Base-by-base conservation (phyloP, 257 asterid genomes). In the Nicotiana tabacum region DNA sequence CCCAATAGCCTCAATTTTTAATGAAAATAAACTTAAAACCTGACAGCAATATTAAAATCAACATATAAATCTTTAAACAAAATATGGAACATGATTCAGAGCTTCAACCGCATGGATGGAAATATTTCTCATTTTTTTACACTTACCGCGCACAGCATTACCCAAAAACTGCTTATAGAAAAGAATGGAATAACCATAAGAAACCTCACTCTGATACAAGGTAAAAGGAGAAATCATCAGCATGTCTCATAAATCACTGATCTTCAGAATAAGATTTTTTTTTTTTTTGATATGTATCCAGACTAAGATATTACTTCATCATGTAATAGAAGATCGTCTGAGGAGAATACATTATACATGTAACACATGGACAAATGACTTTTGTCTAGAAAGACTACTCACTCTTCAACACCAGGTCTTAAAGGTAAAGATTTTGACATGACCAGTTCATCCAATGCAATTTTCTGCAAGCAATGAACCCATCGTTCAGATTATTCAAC, bases 401-500 rank as follows among this genome's bases (percentile, higher is more conserved):
- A 96, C 99, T 89, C 92, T 83, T 89, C 92, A 82, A 90, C 93
- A 69, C 97, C 99, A 82, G 97, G 97, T 86, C 97, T 93, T 89
- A 96, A 86, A 9, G 97, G 85, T 81, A 90, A 89, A 39, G 92
- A 80, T 82, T 89, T 84, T 85, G 99, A 92, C 85, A 78, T 83
- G 85, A 94, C 92, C 77, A 94, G 95, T 87, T 91, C 99, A 83
- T 89, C 97, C 91, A 93, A 57, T 70, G 98, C 98, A 86, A 85
- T 89, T 92, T 90, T 93, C 99, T 96, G 97, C 93, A 90, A 81
- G 85, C 77, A 89, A 83, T 82, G 76, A 86, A 88, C 62, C 77
- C 82, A 84, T 30, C 18, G 46, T 66, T 77, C 87, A 72, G 90
- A 87, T 85, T 43, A 79, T 79, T 74, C 21, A 56, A 48, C 18